Evolutionary conservation across 2,329 filamentous ascomycete genomes (phyloP).

Genomic region (Colletotrichum kahawae): DNA sequence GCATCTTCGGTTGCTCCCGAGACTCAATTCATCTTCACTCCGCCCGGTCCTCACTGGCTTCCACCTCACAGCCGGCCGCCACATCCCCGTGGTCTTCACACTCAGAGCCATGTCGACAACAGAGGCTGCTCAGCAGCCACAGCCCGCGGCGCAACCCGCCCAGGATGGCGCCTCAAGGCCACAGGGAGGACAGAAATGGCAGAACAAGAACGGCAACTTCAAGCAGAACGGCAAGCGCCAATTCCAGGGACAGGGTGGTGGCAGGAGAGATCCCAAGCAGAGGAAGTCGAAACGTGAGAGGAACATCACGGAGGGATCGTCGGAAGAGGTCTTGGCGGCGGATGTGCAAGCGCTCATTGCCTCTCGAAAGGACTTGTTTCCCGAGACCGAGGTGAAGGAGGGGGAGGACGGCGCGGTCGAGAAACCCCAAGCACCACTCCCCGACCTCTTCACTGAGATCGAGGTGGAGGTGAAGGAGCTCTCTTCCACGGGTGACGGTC

Average conservation of each 20-base stretch:
- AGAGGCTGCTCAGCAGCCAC: not conserved
- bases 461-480: constrained; percentile 82
- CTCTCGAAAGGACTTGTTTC: constrained; percentile 39
- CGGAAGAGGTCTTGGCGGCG: constrained; percentile 69
- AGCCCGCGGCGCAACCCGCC: not conserved
- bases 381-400: constrained; percentile 31
- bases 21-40: constrained; percentile 18
- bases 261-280: constrained; percentile 34
- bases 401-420: constrained; percentile 26
- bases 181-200: not conserved
- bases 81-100: not conserved
- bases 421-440: constrained; percentile 44
- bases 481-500: constrained; percentile 90
- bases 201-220: not conserved
- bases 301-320: constrained; percentile 65
- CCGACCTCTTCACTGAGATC: constrained; percentile 74
- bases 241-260: constrained; percentile 17
- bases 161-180: constrained; percentile 3
- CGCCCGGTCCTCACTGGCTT: not conserved
- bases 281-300: constrained; percentile 64
- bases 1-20: constrained; percentile 16
- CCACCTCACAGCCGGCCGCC: not conserved
- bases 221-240: constrained; percentile 21
- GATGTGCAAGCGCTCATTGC: constrained; percentile 65
- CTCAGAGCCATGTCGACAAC: constrained; percentile 2